Percentiles rank a stretch among this genome's conserved stretches.
Evolutionary conservation across 2,329 filamentous ascomycete species (phyloP).

Genomic region (Hortaea werneckii): DNA sequence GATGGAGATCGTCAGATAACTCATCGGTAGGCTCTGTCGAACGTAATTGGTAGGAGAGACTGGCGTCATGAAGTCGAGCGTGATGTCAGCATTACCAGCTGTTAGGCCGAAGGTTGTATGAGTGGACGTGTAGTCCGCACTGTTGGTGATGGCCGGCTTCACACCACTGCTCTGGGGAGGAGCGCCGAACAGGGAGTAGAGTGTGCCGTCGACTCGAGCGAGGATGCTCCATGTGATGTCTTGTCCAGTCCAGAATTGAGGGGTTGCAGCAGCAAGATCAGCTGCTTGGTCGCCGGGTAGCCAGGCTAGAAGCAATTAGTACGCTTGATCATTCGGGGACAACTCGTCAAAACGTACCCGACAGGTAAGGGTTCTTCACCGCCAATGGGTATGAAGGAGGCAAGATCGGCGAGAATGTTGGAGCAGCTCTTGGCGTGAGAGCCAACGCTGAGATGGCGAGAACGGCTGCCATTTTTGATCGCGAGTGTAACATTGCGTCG

Average conservation of each 20-base stretch:
- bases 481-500: too few species aligned
- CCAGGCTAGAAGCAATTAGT: constrained; percentile 16
- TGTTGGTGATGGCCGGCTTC: constrained; percentile 11
- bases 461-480: too few species aligned
- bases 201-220: constrained; percentile 22
- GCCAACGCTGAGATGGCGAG: too few species aligned
- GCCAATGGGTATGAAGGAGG: constrained; percentile 33
- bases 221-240: constrained; percentile 24
- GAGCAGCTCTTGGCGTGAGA: background rate
- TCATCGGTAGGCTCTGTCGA: constrained; percentile 27
- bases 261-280: constrained; percentile 16
- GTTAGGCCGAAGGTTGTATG: constrained; percentile 22
- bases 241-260: constrained; percentile 27
- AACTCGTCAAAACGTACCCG: constrained; percentile 1
- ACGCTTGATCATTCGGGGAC: background rate
- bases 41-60: constrained; percentile 21
- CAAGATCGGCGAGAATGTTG: constrained; percentile 17
- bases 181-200: constrained; percentile 25
- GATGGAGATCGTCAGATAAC: constrained; percentile 22
- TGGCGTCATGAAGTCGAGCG: constrained; percentile 28
- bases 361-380: constrained; percentile 25
- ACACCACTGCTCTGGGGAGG: constrained; percentile 10
- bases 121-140: constrained; percentile 22
- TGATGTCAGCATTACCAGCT: constrained; percentile 18
- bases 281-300: constrained; percentile 19